Evolutionary conservation across 164 flowering plant genomes (phyloP), one percentile per base, ranked within the genome.

Genomic region (Berberis vulgaris): DNA sequence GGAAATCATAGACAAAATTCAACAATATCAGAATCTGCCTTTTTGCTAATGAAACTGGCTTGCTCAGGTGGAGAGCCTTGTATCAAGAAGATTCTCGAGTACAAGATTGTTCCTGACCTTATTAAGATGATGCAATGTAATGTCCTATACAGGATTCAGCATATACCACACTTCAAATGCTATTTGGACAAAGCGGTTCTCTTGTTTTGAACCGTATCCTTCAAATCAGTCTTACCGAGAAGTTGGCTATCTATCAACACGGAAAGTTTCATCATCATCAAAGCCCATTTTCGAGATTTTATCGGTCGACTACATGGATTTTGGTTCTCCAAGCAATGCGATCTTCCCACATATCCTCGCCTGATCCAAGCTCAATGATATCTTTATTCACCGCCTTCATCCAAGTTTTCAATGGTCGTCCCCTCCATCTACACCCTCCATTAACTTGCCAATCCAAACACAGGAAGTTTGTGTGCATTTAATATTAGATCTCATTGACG

Each of bases 121-220:
- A 59, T 77, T 42, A 79, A 75, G 65, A 74, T 81, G 82, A 81
- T 81, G 82, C 79, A 77, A 10, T 71, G 78, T 71, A 65, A 65
- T 10, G 41, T 57, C 3, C 13, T 58, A 4, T 79, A 64, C 82
- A 79, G 68, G 82, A 79, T 65, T 76, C 82, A 41, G 81, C 85
- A 41, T 81, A 79, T 49, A 63, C 74, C 26, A 65, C 82, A 6
- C 64, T 81, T 26, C 75, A 81, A 66, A 77, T 81, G 73, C 79
- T 81, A 13, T 77, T 72, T 52, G 67, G 77, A 13, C 65, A 72
- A 56, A 78, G 81, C 41, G 81, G 79, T 6, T 26, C 44, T 5
- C 78, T 77, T n/a, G 59, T 79, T 42, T 62, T 75, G 65, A 67
- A 67, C 44, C 66, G 56, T 13, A 73, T 81, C 9, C 49, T 77